These are phyloP conservation scores for Flagelloscypha sp. DNA, from an alignment of 768 basidiomycete species.

Conservation along the genomic window DNA sequence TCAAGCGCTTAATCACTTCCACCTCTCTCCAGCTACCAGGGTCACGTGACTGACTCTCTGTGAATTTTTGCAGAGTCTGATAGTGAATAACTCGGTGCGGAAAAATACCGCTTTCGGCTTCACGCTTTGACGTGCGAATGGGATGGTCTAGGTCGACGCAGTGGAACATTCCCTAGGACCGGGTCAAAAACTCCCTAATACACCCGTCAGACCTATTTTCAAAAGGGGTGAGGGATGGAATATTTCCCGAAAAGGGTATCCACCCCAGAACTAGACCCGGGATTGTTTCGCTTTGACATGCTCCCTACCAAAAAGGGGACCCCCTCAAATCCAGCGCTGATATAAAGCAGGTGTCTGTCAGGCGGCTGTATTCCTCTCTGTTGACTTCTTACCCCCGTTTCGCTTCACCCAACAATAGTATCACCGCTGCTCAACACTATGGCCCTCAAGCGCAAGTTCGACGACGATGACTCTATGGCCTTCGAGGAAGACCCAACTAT, in stretches of 20 bases:
- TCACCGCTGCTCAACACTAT: constrained; percentile 27
- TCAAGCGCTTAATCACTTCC: constrained; percentile 21
- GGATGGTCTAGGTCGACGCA: no score
- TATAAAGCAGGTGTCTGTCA: not conserved
- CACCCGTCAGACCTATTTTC: no score
- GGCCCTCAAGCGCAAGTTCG: constrained; percentile 73
- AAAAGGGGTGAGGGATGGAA: no score
- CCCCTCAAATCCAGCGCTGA: not conserved
- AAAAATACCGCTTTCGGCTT: no score
- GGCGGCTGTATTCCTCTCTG: constrained; percentile 11
- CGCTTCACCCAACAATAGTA: constrained; percentile 8
- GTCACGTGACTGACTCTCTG: constrained; percentile 13
- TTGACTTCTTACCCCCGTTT: constrained; percentile 8
- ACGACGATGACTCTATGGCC: constrained; percentile 44
- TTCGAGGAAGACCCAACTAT: constrained; percentile 43
- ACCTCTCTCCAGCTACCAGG: constrained; percentile 20
- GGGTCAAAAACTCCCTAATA: no score
- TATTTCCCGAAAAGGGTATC: not conserved
- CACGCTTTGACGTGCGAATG: no score
- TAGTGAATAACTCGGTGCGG: not conserved
- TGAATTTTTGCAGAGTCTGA: constrained; percentile 10
- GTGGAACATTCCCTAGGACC: no score
- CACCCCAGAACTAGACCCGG: constrained; percentile 11
- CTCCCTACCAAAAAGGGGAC: not conserved
- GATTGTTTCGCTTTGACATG: not conserved